A percentile compares a stretch with the other conserved stretches of the same genome.
phyloP scores from a whole-genome alignment of 2,329 filamentous ascomycete species.

The Arthrobotrys pseudoclavata region DNA sequence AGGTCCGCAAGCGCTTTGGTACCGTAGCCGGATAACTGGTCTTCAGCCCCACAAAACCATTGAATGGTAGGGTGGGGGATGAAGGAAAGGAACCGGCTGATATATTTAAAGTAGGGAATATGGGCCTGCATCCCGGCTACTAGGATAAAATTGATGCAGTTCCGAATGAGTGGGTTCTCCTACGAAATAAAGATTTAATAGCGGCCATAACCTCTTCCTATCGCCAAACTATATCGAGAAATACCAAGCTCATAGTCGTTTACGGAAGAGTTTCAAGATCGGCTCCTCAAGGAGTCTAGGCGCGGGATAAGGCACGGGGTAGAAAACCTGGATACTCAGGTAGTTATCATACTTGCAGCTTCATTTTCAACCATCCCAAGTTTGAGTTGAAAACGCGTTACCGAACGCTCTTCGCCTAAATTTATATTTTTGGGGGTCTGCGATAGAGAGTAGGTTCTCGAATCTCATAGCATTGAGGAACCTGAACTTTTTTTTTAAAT shows the following conservation, averaged over 20 bases:
- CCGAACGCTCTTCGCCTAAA: slow-evolving; percentile 16
- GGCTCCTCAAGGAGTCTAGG: too few relatives aligned
- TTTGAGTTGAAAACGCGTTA: slow-evolving; percentile 23
- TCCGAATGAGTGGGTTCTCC: slow-evolving; percentile 28
- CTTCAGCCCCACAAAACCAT: slow-evolving; percentile 22
- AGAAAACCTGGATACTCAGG: too few relatives aligned
- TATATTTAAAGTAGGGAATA: background rate
- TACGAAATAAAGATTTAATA: background rate
- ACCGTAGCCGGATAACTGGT: slow-evolving; percentile 1
- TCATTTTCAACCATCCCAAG: slow-evolving; percentile 33
- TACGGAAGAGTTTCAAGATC: too few relatives aligned
- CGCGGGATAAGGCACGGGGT: too few relatives aligned
- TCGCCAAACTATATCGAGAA: too few relatives aligned
- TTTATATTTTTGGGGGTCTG: slow-evolving; percentile 12
- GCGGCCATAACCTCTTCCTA: too few relatives aligned
- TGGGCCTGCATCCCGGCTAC: slow-evolving; percentile 6
- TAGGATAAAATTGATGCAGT: background rate
- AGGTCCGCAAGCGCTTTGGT: slow-evolving; percentile 1
- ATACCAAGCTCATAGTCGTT: too few relatives aligned
- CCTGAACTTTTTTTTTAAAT: background rate
- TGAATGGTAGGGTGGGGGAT: slow-evolving; percentile 31
- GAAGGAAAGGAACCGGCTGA: background rate
- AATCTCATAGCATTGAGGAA: background rate
- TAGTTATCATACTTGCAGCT: background rate
- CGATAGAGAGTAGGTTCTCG: background rate